Evolutionary conservation across 495 filamentous ascomycete species (phyloP).

Genomic region (Articulospora tetracladia): DNA sequence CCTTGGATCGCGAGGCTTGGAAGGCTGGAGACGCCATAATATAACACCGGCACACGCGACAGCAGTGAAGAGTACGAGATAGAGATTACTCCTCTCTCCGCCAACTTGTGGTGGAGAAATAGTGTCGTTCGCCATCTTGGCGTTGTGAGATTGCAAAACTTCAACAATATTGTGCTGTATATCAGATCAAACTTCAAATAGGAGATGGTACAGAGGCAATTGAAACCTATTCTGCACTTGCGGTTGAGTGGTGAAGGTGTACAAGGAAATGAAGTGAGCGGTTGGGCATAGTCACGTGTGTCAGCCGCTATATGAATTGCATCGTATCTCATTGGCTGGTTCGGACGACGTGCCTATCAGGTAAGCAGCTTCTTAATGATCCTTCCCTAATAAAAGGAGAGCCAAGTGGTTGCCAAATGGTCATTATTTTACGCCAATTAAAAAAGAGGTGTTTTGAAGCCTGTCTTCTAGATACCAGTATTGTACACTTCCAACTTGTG

Average conservation of each 20-base stretch:
- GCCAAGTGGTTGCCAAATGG: too few species aligned
- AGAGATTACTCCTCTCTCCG: neutral
- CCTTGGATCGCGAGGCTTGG: constrained; percentile 8
- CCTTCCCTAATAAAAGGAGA: too few species aligned
- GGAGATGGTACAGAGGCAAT: neutral
- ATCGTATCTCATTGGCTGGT: too few species aligned
- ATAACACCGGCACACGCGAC: neutral
- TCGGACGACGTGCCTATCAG: too few species aligned
- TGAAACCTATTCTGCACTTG: neutral
- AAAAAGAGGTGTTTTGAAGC: too few species aligned
- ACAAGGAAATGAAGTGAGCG: neutral
- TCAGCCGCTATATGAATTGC: neutral
- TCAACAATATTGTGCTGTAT: neutral
- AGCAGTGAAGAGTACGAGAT: neutral
- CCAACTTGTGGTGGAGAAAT: neutral
- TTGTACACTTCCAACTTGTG: neutral
- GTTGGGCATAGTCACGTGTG: neutral
- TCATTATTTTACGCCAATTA: too few species aligned
- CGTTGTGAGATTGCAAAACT: neutral
- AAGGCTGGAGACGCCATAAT: neutral
- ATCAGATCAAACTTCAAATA: neutral
- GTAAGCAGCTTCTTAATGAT: too few species aligned
- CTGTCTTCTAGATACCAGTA: too few species aligned
- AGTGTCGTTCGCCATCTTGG: neutral
- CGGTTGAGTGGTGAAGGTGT: neutral